phyloP scores from a whole-genome alignment of 805 yeast genomes.

The Saturnispora saitoi region DNA sequence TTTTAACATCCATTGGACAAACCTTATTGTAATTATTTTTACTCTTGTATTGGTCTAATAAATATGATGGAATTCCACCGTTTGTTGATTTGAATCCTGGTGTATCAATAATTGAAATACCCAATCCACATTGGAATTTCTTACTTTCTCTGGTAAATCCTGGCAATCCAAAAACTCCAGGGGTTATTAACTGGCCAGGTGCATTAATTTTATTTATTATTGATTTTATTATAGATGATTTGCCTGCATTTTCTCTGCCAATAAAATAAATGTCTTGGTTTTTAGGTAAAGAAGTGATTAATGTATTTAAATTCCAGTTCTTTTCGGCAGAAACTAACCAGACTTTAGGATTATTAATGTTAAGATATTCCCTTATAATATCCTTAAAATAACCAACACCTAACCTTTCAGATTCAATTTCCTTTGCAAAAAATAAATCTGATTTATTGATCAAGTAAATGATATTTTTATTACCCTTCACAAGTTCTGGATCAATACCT shows the following conservation, averaged over 20 bases:
- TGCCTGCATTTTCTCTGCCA: slow-evolving; percentile 66
- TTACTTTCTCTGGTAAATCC: slow-evolving; percentile 58
- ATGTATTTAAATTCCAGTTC: slow-evolving; percentile 41
- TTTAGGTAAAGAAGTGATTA: slow-evolving; percentile 32
- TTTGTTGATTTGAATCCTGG: slow-evolving; percentile 33
- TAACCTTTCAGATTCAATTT: slow-evolving; percentile 17
- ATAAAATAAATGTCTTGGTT: slow-evolving; percentile 38
- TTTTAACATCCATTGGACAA: slow-evolving; percentile 3
- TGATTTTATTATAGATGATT: slow-evolving; percentile 49
- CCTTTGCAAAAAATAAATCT: slow-evolving; percentile 28
- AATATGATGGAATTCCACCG: slow-evolving; percentile 20
- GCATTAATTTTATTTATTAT: slow-evolving; percentile 20
- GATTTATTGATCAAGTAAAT: slow-evolving; percentile 35
- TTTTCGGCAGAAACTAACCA: slow-evolving; percentile 41
- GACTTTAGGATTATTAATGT: slow-evolving; percentile 30
- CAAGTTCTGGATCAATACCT: slow-evolving; percentile 34
- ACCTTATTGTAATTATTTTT: slow-evolving; percentile 1
- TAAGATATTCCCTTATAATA: slow-evolving; percentile 24
- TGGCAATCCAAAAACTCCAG: slow-evolving; percentile 48
- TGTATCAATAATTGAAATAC: slow-evolving; percentile 31
- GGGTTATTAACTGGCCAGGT: slow-evolving; percentile 20
- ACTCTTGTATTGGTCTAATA: slow-evolving; percentile 11
- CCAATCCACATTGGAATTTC: slow-evolving; percentile 22
- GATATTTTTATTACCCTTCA: slow-evolving; percentile 29
- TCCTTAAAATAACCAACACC: slow-evolving; percentile 28